phyloP scores from a whole-genome alignment of 192 early-diverging fungal genomes.

The Pecoramyces ruminantium region DNA sequence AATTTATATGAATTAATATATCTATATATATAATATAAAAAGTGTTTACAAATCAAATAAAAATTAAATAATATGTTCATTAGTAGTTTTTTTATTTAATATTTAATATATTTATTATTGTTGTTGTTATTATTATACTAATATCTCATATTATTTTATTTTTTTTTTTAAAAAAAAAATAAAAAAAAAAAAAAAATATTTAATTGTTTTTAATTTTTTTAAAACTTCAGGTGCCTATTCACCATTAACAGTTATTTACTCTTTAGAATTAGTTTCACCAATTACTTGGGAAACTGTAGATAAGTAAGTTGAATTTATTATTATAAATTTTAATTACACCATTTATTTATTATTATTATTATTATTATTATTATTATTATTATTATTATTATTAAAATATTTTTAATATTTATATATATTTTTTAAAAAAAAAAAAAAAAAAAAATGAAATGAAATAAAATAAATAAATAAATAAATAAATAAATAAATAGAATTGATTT shows the following conservation, averaged over 20 bases:
- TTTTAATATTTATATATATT: too few species aligned
- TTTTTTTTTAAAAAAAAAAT: too few species aligned
- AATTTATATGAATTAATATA: background rate
- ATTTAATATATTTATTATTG: background rate
- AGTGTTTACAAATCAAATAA: background rate
- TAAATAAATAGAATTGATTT: conserved; percentile 24
- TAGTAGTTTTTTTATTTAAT: too few species aligned
- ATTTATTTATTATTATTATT: too few species aligned
- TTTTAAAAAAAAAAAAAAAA: too few species aligned
- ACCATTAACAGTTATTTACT: conserved; percentile 14
- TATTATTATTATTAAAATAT: too few species aligned
- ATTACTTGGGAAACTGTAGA: conserved; percentile 92
- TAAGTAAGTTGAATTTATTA: conserved; percentile 14
- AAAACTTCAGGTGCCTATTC: background rate
- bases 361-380: conserved; percentile 4
- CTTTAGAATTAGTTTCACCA: conserved; percentile 78
- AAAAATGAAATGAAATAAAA: too few species aligned
- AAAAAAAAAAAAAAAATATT: too few species aligned
- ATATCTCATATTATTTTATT: background rate
- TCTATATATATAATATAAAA: background rate
- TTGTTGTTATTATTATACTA: background rate
- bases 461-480: too few species aligned
- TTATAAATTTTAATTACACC: background rate
- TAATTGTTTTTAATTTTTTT: too few species aligned
- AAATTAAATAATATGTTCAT: too few species aligned